Conservation (phyloP, 805 yeast genomes). For the Scheffersomyces stipitis region DNA sequence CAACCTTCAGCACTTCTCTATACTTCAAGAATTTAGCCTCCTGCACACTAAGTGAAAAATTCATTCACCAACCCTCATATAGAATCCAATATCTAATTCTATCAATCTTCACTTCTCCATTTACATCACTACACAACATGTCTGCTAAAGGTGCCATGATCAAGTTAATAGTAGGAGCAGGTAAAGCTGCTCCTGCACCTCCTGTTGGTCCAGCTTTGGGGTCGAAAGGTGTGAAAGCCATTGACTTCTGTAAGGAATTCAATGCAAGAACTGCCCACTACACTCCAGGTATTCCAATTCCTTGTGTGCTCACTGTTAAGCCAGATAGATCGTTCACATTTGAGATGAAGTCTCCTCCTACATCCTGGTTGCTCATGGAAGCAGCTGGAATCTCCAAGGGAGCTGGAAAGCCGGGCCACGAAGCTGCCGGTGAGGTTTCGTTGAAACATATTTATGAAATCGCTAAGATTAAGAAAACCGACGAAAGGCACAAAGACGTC, state of each 20-base stretch:
- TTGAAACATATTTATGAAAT: slow-evolving; percentile 92
- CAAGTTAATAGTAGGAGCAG: slow-evolving; percentile 92
- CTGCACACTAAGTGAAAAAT: too few relatives aligned
- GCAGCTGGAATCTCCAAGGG: slow-evolving; percentile 85
- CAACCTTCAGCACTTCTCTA: too few relatives aligned
- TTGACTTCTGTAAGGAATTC: slow-evolving; percentile 97
- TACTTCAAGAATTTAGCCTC: too few relatives aligned
- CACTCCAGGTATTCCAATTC: slow-evolving; percentile 86
- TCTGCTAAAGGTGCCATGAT: slow-evolving; percentile 65
- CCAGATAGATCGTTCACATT: slow-evolving; percentile 92
- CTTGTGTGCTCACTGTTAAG: slow-evolving; percentile 76
- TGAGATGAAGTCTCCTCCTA: slow-evolving; percentile 87
- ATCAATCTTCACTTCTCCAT: too few relatives aligned
- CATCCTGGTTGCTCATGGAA: slow-evolving; percentile 78
- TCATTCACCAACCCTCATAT: too few relatives aligned
- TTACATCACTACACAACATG: slow-evolving; percentile 13
- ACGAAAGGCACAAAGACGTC: slow-evolving; percentile 69
- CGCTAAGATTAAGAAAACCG: slow-evolving; percentile 89
- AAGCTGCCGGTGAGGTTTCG: slow-evolving; percentile 61
- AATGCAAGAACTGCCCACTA: slow-evolving; percentile 93
- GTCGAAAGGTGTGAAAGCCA: slow-evolving; percentile 97
- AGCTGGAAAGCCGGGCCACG: slow-evolving; percentile 62
- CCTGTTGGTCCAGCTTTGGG: slow-evolving; percentile 99
- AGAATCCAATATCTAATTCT: too few relatives aligned
- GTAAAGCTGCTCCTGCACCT: slow-evolving; percentile 97